Evolutionary conservation across 352 stramenopile species (phyloP), one percentile per base, ranked within the genome.

Genomic region (Phytopythium helicoides): DNA sequence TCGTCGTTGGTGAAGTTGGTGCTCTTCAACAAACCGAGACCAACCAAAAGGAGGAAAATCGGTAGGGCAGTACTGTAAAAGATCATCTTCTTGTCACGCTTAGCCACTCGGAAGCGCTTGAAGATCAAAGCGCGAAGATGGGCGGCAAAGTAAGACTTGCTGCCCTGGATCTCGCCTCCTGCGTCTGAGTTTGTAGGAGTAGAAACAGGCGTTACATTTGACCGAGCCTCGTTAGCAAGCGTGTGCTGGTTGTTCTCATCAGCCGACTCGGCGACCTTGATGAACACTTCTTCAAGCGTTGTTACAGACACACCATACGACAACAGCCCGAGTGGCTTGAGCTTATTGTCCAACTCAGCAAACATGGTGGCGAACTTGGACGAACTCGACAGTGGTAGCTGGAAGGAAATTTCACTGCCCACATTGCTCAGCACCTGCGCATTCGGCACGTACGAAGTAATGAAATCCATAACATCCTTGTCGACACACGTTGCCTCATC

Each of bases 261-360:
- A 36, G 64, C 38, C 21, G 53, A 49, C 39, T 84, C 73, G 0
- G 77, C 79, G 14, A 90, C 73, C 26, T 86, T 89, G 54, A 92
- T 73, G 52, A 92, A 92, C 7, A 92, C 81, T 54, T 90, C 76
- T 41, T 92, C 81, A 48, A 92, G 60, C 16, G 81, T 87, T 23
- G 81, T 90, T 26, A 98, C 94, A 25, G 86, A 93, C 23, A 86
- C 78, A 14, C 69, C 70, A 26, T 81, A 86, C 47, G 68, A 76
- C 0, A 71, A 44, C 18, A 81, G 34, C 6, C 58, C 56, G 6
- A 95, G 49, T 3, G 54, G 50, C 10, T 45, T 16, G 15, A 84
- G 34, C 9, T 65, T 39, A 1, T 56, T 22, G 25, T 93, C 83
- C 19, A 92, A 44, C 11, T 69, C 62, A 19, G 51, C 57, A 55